These are phyloP conservation scores for Phialophora chinensis DNA, from an alignment of 2,329 filamentous ascomycete species.

Conservation along the genomic window DNA sequence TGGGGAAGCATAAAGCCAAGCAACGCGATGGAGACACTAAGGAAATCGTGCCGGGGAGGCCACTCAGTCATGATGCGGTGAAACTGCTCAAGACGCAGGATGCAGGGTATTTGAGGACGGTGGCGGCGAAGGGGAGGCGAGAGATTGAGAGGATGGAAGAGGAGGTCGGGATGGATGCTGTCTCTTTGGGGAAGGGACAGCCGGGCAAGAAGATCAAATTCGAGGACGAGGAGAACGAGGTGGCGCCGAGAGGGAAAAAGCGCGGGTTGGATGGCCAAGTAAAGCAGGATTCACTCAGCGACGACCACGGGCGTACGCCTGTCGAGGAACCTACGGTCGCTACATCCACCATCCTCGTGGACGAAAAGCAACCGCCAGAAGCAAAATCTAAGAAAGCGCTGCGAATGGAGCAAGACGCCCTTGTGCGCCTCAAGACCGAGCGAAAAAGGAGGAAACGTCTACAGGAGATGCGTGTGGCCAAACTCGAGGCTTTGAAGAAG, in stretches of 20 bases:
- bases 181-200: slow-evolving; percentile 28
- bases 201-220: slow-evolving; percentile 47
- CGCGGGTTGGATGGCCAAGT: slow-evolving; percentile 37
- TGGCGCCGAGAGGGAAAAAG: slow-evolving; percentile 30
- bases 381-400: slow-evolving; percentile 54
- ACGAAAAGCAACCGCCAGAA: slow-evolving; percentile 37
- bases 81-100: slow-evolving; percentile 71
- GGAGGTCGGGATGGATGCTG: slow-evolving; percentile 44
- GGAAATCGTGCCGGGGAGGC: slow-evolving; percentile 23
- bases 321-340: slow-evolving; percentile 28
- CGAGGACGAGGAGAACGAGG: slow-evolving; percentile 43
- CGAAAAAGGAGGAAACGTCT: slow-evolving; percentile 57
- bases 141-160: slow-evolving; percentile 51
- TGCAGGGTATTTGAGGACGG: slow-evolving; percentile 64
- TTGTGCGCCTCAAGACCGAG: slow-evolving; percentile 47
- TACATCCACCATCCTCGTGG: slow-evolving; percentile 18
- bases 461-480: slow-evolving; percentile 55
- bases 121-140: slow-evolving; percentile 61
- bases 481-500: slow-evolving; percentile 59
- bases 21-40: slow-evolving; percentile 39
- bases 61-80: slow-evolving; percentile 62
- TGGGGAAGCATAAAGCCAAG: slow-evolving; percentile 53
- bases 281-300: slow-evolving; percentile 17
- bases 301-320: slow-evolving; percentile 25
- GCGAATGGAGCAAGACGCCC: slow-evolving; percentile 49